Conservation (phyloP, 345 rosid genomes). For the Noccaea caerulescens region DNA sequence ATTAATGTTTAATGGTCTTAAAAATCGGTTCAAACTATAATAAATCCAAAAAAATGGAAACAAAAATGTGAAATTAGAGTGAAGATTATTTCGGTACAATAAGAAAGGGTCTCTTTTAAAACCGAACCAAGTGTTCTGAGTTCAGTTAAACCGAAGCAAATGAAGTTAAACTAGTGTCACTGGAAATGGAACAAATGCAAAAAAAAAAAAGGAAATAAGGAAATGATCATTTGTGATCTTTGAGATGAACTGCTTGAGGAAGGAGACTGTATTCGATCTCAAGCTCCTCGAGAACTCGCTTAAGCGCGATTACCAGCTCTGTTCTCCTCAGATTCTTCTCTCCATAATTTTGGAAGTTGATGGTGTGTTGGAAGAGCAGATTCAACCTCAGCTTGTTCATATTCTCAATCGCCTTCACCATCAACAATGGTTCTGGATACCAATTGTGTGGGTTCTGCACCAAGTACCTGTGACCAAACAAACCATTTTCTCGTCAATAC, state of each 20-base stretch:
- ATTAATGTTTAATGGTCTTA: background rate
- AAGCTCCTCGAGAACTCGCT: constrained; percentile 56
- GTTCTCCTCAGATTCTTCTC: constrained; percentile 65
- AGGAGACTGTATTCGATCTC: constrained; percentile 55
- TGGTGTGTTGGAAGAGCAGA: constrained; percentile 49
- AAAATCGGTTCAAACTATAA: background rate
- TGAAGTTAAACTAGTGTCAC: background rate
- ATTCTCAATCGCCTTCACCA: constrained; percentile 61
- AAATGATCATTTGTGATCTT: constrained; percentile 26
- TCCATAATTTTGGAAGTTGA: constrained; percentile 58
- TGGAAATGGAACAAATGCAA: background rate
- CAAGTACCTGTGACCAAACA: constrained; percentile 54
- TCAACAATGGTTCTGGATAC: constrained; percentile 48
- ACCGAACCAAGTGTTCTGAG: background rate
- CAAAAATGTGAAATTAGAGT: background rate
- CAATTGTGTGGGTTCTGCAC: constrained; percentile 48
- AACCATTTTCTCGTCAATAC: constrained; percentile 4
- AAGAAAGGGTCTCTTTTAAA: background rate
- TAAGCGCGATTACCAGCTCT: constrained; percentile 52
- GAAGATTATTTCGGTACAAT: too few species aligned
- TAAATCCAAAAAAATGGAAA: background rate
- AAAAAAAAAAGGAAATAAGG: background rate
- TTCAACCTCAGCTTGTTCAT: constrained; percentile 55
- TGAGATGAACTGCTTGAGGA: constrained; percentile 53
- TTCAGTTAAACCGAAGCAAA: constrained; percentile 12